Percentiles rank a stretch among this genome's conserved stretches.
Evolutionary conservation across 2,329 filamentous ascomycete genomes (phyloP).

Genomic region (Fusarium sp.): DNA sequence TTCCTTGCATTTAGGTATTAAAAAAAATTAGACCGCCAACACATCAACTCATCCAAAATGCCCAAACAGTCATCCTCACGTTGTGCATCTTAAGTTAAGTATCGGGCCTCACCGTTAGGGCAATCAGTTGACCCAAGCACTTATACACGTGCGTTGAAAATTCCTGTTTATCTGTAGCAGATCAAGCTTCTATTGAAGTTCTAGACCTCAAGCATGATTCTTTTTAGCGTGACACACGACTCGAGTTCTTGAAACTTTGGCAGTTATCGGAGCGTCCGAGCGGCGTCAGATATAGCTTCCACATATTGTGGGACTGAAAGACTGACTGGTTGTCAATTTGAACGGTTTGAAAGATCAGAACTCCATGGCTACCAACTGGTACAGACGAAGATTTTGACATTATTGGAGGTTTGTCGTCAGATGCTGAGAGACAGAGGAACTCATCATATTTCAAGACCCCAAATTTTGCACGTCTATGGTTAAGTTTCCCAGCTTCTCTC

Average conservation of each 20-base stretch:
- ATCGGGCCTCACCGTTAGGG: slow-evolving; percentile 25
- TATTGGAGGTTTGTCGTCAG: neutral
- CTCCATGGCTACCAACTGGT: neutral
- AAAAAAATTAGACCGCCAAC: slow-evolving; percentile 13
- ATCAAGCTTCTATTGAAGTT: neutral
- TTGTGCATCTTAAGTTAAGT: neutral
- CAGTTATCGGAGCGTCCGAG: slow-evolving; percentile 25
- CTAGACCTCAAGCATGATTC: slow-evolving; percentile 3
- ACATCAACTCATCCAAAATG: neutral
- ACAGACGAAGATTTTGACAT: neutral
- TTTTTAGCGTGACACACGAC: slow-evolving; percentile 34
- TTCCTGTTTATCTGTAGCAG: slow-evolving; percentile 17
- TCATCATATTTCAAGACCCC: neutral
- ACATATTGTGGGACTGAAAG: slow-evolving; percentile 4
- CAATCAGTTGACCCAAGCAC: slow-evolving; percentile 5
- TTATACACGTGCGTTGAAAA: slow-evolving; percentile 12
- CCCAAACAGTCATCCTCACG: neutral
- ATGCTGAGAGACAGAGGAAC: neutral
- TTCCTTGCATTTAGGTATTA: too few relatives aligned
- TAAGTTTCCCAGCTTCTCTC: neutral
- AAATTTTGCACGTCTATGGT: neutral
- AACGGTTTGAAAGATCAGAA: neutral
- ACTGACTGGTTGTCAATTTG: neutral
- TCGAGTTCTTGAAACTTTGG: slow-evolving; percentile 21
- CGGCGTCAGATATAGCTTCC: slow-evolving; percentile 21